Evolutionary conservation across 768 basidiomycete species (phyloP).

Genomic region (Crepidotus variabilis): DNA sequence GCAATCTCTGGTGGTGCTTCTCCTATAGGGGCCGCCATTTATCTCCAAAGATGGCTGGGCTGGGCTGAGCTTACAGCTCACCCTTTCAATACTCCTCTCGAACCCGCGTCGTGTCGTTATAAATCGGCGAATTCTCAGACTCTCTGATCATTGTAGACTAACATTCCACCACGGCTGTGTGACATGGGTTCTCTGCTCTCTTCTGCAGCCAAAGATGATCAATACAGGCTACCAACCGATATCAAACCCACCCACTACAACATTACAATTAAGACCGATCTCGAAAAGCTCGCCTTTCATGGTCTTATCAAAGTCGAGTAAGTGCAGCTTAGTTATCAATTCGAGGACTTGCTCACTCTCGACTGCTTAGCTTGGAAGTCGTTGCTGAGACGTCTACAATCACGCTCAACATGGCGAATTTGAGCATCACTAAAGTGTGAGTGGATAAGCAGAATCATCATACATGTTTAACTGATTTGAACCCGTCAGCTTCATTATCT

Average conservation of each 20-base stretch:
- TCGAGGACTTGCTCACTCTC: slow-evolving; percentile 1
- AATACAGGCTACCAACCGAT: slow-evolving; percentile 65
- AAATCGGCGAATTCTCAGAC: too few relatives aligned
- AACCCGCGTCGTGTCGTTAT: too few relatives aligned
- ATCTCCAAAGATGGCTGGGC: too few relatives aligned
- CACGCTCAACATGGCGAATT: slow-evolving; percentile 60
- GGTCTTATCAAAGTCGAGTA: slow-evolving; percentile 75
- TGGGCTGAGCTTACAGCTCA: too few relatives aligned
- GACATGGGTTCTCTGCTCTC: too few relatives aligned
- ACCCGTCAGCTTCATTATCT: slow-evolving; percentile 29
- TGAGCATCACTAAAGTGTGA: slow-evolving; percentile 54
- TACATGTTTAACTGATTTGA: not conserved
- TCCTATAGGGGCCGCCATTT: too few relatives aligned
- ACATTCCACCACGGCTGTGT: too few relatives aligned
- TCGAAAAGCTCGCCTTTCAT: slow-evolving; percentile 69
- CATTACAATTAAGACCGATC: slow-evolving; percentile 75
- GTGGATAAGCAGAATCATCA: too few relatives aligned
- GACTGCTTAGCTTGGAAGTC: slow-evolving; percentile 65
- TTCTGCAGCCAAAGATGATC: too few relatives aligned
- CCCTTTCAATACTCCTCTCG: too few relatives aligned
- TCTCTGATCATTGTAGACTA: too few relatives aligned
- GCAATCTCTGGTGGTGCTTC: too few relatives aligned
- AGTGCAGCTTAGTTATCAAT: slow-evolving; percentile 18
- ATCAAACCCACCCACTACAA: slow-evolving; percentile 77
- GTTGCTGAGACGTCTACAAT: slow-evolving; percentile 55